Evolutionary conservation across 2,329 filamentous ascomycete genomes (phyloP).

Genomic region (Dendrostoma leiphaemia): DNA sequence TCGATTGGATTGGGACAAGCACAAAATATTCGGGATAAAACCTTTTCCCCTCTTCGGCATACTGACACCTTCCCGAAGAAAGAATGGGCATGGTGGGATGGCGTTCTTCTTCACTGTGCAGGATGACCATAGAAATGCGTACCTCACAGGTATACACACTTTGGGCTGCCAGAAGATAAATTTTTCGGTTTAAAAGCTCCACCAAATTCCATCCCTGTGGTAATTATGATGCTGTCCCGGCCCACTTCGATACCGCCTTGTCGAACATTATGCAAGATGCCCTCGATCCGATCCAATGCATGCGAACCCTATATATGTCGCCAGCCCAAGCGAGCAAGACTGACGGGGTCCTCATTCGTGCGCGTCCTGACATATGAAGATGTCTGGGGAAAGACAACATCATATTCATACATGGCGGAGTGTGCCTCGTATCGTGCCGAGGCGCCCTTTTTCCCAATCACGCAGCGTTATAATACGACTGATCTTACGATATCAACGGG

Average conservation of each 20-base stretch:
- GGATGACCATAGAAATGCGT: conserved; percentile 14
- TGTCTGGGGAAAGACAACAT: not conserved
- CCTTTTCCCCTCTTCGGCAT: not conserved
- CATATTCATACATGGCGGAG: not conserved
- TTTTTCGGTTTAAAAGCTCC: conserved; percentile 3
- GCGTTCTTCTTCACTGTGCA: conserved; percentile 12
- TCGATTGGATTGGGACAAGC: not conserved
- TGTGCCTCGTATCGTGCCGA: conserved; percentile 17
- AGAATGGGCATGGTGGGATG: not conserved
- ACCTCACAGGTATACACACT: conserved; percentile 7
- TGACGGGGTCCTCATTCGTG: not conserved
- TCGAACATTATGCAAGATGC: not conserved
- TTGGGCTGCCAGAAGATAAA: conserved; percentile 16
- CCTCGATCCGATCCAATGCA: not conserved
- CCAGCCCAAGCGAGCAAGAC: not conserved
- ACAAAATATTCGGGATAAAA: not conserved
- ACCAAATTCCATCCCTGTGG: not conserved
- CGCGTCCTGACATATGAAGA: not conserved
- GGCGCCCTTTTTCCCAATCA: too few species aligned
- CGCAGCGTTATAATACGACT: too few species aligned
- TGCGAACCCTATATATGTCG: not conserved
- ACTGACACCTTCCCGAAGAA: not conserved
- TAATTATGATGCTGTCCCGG: not conserved
- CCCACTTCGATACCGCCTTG: not conserved
- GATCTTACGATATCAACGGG: not conserved